A percentile compares a stretch with the other conserved stretches of the same genome.
These are phyloP conservation scores for Lumnitzera racemosa DNA, from an alignment of 345 rosid species.

Conservation along the genomic window DNA sequence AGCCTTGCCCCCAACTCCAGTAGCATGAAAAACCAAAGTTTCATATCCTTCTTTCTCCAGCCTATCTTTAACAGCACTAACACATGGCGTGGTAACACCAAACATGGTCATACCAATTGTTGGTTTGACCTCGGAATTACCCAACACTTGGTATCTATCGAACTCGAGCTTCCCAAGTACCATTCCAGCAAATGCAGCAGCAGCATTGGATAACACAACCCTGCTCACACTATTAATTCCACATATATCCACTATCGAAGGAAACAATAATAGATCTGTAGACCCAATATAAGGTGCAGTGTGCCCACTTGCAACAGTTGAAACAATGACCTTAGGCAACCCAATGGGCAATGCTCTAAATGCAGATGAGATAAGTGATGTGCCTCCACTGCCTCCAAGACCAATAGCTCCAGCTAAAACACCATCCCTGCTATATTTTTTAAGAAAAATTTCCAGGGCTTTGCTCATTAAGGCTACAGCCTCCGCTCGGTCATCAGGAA, in stretches of 20 bases:
- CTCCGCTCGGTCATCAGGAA: constrained; percentile 62
- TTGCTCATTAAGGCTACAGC: constrained; percentile 66
- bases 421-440: constrained; percentile 22
- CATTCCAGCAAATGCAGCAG: constrained; percentile 90
- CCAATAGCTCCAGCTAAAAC: constrained; percentile 65
- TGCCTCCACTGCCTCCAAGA: constrained; percentile 88
- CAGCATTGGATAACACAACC: constrained; percentile 74
- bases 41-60: constrained; percentile 68
- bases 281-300: constrained; percentile 80
- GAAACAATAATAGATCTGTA: constrained; percentile 69
- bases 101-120: constrained; percentile 92
- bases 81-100: constrained; percentile 91
- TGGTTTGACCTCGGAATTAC: constrained; percentile 12
- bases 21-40: constrained; percentile 87
- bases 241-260: constrained; percentile 83
- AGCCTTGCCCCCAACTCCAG: constrained; percentile 90
- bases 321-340: constrained; percentile 72
- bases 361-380: constrained; percentile 67
- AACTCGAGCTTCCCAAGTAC: constrained; percentile 57
- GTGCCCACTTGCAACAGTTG: constrained; percentile 88
- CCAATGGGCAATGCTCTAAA: constrained; percentile 72
- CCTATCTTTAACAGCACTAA: constrained; percentile 54
- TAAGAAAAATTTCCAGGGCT: constrained; percentile 52
- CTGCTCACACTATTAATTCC: constrained; percentile 88
- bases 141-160: constrained; percentile 11